Percentiles rank a stretch among this genome's conserved stretches.
Evolutionary conservation across 805 yeast genomes (phyloP).

Genomic region (Naumovozyma baii): DNA sequence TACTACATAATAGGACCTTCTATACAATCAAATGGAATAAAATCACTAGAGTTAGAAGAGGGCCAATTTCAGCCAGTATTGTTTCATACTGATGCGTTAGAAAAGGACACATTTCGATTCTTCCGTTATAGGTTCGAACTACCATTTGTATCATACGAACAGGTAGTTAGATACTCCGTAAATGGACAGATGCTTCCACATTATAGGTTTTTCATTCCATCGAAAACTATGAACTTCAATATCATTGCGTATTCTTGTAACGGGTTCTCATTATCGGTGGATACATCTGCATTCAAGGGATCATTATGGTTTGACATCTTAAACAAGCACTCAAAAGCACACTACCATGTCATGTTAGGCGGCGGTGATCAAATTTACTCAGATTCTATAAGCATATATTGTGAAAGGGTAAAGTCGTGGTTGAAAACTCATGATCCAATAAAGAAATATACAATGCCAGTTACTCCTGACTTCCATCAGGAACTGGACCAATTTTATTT

Average conservation of each 20-base stretch:
- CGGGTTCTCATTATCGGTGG: constrained; percentile 73
- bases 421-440: constrained; percentile 40
- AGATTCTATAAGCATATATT: constrained; percentile 61
- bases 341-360: constrained; percentile 89
- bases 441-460: constrained; percentile 36
- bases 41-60: background rate
- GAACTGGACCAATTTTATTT: constrained; percentile 63
- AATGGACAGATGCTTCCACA: constrained; percentile 36
- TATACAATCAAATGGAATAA: background rate
- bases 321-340: constrained; percentile 49
- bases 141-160: constrained; percentile 41
- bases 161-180: constrained; percentile 52
- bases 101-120: constrained; percentile 36
- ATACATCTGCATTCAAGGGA: constrained; percentile 57
- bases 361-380: constrained; percentile 96
- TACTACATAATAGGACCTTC: constrained; percentile 10
- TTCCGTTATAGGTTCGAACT: constrained; percentile 57
- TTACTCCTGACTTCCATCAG: constrained; percentile 38
- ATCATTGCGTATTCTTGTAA: constrained; percentile 79
- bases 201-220: constrained; percentile 64
- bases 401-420: constrained; percentile 53
- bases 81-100: constrained; percentile 33
- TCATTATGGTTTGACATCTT: constrained; percentile 83
- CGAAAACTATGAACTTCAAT: constrained; percentile 59
- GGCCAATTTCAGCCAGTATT: constrained; percentile 42